Percentiles rank a stretch among this genome's conserved stretches.
phyloP scores from a whole-genome alignment of 306 rosid genomes.

The Begonia fuchsioides region DNA sequence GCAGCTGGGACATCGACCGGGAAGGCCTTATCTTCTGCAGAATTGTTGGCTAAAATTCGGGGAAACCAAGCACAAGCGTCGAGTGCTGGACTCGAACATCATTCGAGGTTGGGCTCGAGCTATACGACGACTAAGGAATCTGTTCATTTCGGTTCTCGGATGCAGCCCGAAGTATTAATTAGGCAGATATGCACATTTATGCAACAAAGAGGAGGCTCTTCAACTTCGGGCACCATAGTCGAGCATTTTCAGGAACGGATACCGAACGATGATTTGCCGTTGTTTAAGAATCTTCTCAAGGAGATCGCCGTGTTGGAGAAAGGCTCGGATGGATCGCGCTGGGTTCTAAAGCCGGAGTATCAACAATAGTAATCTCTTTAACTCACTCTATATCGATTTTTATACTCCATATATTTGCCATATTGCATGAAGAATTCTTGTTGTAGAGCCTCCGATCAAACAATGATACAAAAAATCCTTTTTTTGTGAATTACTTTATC shows the following conservation, averaged over 20 bases:
- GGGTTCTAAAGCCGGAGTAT: slow-evolving; percentile 81
- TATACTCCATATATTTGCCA: not conserved
- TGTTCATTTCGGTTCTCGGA: too few relatives aligned
- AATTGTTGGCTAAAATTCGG: slow-evolving; percentile 50
- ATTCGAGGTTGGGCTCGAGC: slow-evolving; percentile 21
- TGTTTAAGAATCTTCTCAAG: slow-evolving; percentile 86
- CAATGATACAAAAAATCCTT: not conserved
- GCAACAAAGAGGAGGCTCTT: slow-evolving; percentile 67
- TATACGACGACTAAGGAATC: slow-evolving; percentile 19
- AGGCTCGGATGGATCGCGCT: slow-evolving; percentile 42
- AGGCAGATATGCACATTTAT: slow-evolving; percentile 71
- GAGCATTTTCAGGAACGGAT: slow-evolving; percentile 67
- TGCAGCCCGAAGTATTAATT: slow-evolving; percentile 73
- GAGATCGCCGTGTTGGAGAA: slow-evolving; percentile 73
- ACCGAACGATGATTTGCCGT: slow-evolving; percentile 63
- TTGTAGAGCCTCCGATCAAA: too few relatives aligned
- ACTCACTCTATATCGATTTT: not conserved
- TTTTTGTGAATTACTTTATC: not conserved
- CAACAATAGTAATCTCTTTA: slow-evolving; percentile 14
- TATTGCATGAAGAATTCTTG: not conserved
- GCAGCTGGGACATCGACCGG: slow-evolving; percentile 79
- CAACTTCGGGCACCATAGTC: slow-evolving; percentile 56
- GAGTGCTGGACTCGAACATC: slow-evolving; percentile 60
- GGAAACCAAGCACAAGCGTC: slow-evolving; percentile 63
- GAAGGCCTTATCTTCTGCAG: slow-evolving; percentile 73